Percentiles rank a stretch among this genome's conserved stretches.
phyloP scores from a whole-genome alignment of 2,329 filamentous ascomycete genomes.

The Stemphylium beticola region DNA sequence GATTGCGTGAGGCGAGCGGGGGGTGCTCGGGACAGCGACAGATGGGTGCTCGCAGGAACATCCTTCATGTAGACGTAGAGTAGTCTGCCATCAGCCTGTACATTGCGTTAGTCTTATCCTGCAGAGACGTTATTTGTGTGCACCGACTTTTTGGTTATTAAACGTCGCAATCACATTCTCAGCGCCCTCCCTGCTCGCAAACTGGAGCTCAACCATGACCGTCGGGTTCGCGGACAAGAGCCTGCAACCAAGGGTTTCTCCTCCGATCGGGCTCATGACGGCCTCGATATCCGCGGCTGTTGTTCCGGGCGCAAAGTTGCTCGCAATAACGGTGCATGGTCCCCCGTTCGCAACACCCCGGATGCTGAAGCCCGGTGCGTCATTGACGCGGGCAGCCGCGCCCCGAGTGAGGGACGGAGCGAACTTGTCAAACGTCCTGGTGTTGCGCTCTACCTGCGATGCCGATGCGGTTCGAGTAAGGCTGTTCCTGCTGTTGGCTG shows the following conservation, averaged over 20 bases:
- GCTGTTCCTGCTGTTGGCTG: constrained; percentile 35
- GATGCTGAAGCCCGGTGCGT: constrained; percentile 65
- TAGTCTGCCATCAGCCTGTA: constrained; percentile 75
- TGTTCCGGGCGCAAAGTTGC: constrained; percentile 83
- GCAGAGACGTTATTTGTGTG: not conserved
- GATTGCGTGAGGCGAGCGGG: constrained; percentile 30
- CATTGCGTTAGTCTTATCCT: constrained; percentile 14
- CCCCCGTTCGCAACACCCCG: constrained; percentile 70
- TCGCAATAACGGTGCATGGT: constrained; percentile 74
- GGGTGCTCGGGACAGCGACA: constrained; percentile 39
- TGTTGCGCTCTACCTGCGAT: constrained; percentile 51
- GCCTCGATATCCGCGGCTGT: constrained; percentile 83
- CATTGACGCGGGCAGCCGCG: constrained; percentile 37
- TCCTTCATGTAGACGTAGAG: constrained; percentile 76
- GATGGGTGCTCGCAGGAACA: constrained; percentile 35
- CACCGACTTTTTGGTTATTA: constrained; percentile 75
- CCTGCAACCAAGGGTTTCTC: constrained; percentile 68
- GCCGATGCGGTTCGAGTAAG: constrained; percentile 49
- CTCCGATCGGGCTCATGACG: constrained; percentile 76
- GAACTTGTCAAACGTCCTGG: constrained; percentile 50
- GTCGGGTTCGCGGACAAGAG: constrained; percentile 72
- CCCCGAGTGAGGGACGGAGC: constrained; percentile 42
- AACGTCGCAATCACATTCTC: constrained; percentile 77
- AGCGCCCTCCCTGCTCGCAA: constrained; percentile 73
- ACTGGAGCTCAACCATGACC: constrained; percentile 78